These are phyloP conservation scores for Fomitopsis pulvina DNA, from an alignment of 768 basidiomycete species.

Conservation along the genomic window DNA sequence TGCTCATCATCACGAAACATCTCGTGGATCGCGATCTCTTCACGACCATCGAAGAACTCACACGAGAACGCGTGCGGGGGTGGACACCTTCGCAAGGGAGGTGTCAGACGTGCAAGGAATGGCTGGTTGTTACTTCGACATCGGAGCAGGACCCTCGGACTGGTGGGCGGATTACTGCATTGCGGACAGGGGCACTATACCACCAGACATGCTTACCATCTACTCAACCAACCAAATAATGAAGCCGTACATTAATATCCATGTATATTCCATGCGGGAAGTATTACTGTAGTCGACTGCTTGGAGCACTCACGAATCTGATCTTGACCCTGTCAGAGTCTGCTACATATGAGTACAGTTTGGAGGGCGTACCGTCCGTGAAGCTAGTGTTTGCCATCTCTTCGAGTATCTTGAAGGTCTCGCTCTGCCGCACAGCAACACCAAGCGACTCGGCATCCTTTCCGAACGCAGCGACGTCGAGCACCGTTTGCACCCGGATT, in stretches of 20 bases:
- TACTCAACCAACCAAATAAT: slow-evolving; percentile 18
- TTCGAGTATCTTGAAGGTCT: slow-evolving; percentile 47
- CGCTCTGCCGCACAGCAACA: slow-evolving; percentile 48
- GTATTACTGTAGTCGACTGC: background rate
- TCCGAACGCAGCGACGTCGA: slow-evolving; percentile 83
- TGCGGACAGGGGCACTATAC: slow-evolving; percentile 55
- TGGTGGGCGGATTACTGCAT: slow-evolving; percentile 35
- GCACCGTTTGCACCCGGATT: slow-evolving; percentile 76
- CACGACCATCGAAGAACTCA: slow-evolving; percentile 55
- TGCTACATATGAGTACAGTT: background rate
- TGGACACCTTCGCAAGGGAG: slow-evolving; percentile 47
- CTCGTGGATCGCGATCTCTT: slow-evolving; percentile 81
- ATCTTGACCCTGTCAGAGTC: background rate
- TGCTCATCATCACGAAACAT: slow-evolving; percentile 78
- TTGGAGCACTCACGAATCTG: background rate
- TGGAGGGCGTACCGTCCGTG: slow-evolving; percentile 21
- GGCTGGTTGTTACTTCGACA: slow-evolving; percentile 26
- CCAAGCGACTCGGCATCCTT: slow-evolving; percentile 68
- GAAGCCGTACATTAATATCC: slow-evolving; percentile 22
- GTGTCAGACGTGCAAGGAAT: slow-evolving; percentile 49
- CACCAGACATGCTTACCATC: slow-evolving; percentile 39
- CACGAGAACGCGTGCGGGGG: slow-evolving; percentile 50
- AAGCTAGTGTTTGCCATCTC: slow-evolving; percentile 50
- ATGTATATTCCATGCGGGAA: background rate
- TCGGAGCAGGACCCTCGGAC: slow-evolving; percentile 11